These are phyloP conservation scores for Cardamine resedifolia DNA, from an alignment of 345 rosid species.

Conservation along the genomic window DNA sequence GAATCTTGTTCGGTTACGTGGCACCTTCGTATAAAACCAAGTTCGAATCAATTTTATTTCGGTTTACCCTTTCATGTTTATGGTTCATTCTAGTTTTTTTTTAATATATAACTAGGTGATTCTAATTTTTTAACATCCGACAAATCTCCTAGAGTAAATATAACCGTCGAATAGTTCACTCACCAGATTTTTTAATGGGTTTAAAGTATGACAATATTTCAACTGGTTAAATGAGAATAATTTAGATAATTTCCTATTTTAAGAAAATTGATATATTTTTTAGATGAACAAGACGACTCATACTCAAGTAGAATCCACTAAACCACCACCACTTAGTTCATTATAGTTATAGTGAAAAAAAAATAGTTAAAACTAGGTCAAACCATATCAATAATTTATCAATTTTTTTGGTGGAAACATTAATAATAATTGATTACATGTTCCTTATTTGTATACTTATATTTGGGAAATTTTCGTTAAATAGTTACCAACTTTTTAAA, in stretches of 20 bases:
- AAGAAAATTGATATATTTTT: too few species aligned
- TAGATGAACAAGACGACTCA: too few species aligned
- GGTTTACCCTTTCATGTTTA: neutral
- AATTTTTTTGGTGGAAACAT: neutral
- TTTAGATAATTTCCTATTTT: too few species aligned
- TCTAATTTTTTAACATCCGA: too few species aligned
- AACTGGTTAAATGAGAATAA: too few species aligned
- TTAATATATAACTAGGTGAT: too few species aligned
- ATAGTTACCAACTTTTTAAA: neutral
- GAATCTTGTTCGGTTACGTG: constrained; percentile 23
- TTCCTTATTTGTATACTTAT: neutral
- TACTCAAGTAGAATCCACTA: too few species aligned
- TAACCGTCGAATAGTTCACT: too few species aligned
- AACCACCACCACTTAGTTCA: too few species aligned
- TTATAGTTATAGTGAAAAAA: neutral
- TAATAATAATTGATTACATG: neutral
- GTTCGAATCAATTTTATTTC: neutral
- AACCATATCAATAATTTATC: neutral
- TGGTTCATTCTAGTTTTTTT: neutral
- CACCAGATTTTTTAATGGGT: too few species aligned
- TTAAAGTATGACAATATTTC: too few species aligned
- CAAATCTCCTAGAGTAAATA: too few species aligned
- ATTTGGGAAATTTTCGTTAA: neutral
- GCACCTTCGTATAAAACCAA: neutral
- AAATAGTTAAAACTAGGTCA: neutral